A percentile compares a stretch with the other conserved stretches of the same genome.
Evolutionary conservation across 2,329 filamentous ascomycete genomes (phyloP).

Genomic region (Raffaelea albimanens): DNA sequence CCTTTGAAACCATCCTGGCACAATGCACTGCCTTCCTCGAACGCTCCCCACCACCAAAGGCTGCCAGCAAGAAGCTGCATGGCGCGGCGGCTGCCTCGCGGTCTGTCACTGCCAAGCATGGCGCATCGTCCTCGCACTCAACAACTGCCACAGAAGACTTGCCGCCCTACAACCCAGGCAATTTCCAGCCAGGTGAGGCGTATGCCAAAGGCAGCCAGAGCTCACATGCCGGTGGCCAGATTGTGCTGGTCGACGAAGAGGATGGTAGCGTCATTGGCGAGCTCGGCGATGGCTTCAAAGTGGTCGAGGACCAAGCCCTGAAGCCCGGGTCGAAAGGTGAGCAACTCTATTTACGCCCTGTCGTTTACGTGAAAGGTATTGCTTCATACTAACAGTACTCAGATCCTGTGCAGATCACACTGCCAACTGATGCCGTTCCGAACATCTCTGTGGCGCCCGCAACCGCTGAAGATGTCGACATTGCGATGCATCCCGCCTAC

Average conservation of each 20-base stretch:
- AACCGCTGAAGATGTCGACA: slow-evolving; percentile 61
- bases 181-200: slow-evolving; percentile 70
- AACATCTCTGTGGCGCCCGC: slow-evolving; percentile 58
- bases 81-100: slow-evolving; percentile 8
- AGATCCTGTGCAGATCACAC: slow-evolving; percentile 73
- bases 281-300: slow-evolving; percentile 13
- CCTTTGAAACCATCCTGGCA: slow-evolving; percentile 88
- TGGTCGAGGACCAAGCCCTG: slow-evolving; percentile 62
- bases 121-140: slow-evolving; percentile 4
- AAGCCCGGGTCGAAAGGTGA: slow-evolving; percentile 86
- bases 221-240: slow-evolving; percentile 55
- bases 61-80: not conserved
- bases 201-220: slow-evolving; percentile 59
- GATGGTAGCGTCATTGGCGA: slow-evolving; percentile 94
- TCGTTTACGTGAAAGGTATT: not conserved
- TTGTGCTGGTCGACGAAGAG: slow-evolving; percentile 91
- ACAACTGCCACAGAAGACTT: slow-evolving; percentile 29
- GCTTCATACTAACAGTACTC: slow-evolving; percentile 1
- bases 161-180: slow-evolving; percentile 69
- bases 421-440: slow-evolving; percentile 57
- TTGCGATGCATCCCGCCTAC: slow-evolving; percentile 84
- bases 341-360: not conserved
- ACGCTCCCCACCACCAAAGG: slow-evolving; percentile 56
- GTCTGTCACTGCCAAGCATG: slow-evolving; percentile 9
- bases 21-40: slow-evolving; percentile 95